Evolutionary conservation across 208 protist species (phyloP), one percentile per base, ranked within the genome.

Genomic region (Acanthamoeba healyi): DNA sequence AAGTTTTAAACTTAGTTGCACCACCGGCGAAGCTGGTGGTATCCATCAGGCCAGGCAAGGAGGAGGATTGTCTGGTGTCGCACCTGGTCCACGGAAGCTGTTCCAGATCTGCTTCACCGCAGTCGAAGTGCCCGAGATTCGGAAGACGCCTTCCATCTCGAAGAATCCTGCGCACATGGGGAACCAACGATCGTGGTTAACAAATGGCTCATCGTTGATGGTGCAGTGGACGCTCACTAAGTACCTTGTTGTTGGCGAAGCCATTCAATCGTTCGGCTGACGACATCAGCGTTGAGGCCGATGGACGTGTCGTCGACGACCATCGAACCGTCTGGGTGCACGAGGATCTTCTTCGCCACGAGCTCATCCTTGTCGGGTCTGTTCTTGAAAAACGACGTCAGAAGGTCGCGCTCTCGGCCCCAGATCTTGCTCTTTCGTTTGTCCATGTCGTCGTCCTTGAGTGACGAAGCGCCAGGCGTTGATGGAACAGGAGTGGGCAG

Each of bases 381-480:
- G 32, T 84, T 84, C 74, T 84, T 84, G 42, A 84, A 84, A n/a
- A 84, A 84, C 42, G 74, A 84, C 12, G 74, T 84, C 38, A 84
- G 24, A 0, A 84, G 46, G 7, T 84, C 74, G 7, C 74, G 74
- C 42, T 84, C 74, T 12, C 74, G 17, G 19, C 74, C 74, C 74
- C 74, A 84, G 14, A 84, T 84, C 42, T 84, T 84, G 38, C n/a
- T 84, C 74, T 56, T 58, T 36, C 74, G 70, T 36, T 46, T 84
- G 6, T 84, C 74, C 0, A 4, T 44, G 74, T 38, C 42, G 42
- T 84, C 44, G 0, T 84, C 46, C n/a, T 84, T 56, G 7, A 15
- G 74, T 9, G 44, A 36, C 6, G 72, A n/a, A 51, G 72, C 38
- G 9, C 4, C 38, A 40, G 63, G 67, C 29, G 34, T 32, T 7